These are phyloP conservation scores for Tricholoma saponaceum DNA, from an alignment of 768 basidiomycete genomes.

Conservation along the genomic window DNA sequence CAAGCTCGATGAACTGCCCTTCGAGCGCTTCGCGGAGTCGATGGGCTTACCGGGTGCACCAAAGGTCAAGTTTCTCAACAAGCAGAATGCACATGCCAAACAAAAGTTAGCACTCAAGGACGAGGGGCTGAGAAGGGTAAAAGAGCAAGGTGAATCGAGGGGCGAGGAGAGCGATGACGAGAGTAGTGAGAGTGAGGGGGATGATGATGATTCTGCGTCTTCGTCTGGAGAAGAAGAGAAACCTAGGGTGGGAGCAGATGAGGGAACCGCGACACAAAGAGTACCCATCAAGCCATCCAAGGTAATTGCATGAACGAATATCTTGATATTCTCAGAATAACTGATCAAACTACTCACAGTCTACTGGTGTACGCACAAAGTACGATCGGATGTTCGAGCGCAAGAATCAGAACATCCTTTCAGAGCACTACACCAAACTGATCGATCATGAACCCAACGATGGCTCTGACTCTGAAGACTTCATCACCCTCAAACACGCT, in stretches of 20 bases:
- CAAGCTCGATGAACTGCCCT: slow-evolving; percentile 77
- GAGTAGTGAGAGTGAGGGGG: slow-evolving; percentile 13
- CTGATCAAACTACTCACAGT: slow-evolving; percentile 10
- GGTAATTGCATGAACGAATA: slow-evolving; percentile 26
- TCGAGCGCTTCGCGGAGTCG: slow-evolving; percentile 81
- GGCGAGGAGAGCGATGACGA: not conserved
- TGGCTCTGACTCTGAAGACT: slow-evolving; percentile 54
- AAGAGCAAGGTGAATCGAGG: not conserved
- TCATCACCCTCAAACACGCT: slow-evolving; percentile 90
- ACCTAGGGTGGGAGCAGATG: slow-evolving; percentile 12
- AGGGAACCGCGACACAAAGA: not conserved
- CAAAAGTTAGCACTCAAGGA: slow-evolving; percentile 22
- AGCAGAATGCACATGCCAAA: slow-evolving; percentile 61
- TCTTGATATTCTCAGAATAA: not conserved
- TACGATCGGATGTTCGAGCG: slow-evolving; percentile 98
- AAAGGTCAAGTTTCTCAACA: slow-evolving; percentile 83
- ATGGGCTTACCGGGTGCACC: slow-evolving; percentile 93
- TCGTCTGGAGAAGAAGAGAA: not conserved
- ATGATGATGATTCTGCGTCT: slow-evolving; percentile 19
- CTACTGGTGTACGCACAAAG: slow-evolving; percentile 70
- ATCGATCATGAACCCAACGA: slow-evolving; percentile 59
- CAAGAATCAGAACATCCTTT: slow-evolving; percentile 90
- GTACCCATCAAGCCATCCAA: slow-evolving; percentile 29
- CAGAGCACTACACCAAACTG: slow-evolving; percentile 86
- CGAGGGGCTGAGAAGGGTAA: slow-evolving; percentile 10